Evolutionary conservation across 2,329 filamentous ascomycete genomes (phyloP), one percentile per base, ranked within the genome.

Genomic region (Fusarium armeniacum): DNA sequence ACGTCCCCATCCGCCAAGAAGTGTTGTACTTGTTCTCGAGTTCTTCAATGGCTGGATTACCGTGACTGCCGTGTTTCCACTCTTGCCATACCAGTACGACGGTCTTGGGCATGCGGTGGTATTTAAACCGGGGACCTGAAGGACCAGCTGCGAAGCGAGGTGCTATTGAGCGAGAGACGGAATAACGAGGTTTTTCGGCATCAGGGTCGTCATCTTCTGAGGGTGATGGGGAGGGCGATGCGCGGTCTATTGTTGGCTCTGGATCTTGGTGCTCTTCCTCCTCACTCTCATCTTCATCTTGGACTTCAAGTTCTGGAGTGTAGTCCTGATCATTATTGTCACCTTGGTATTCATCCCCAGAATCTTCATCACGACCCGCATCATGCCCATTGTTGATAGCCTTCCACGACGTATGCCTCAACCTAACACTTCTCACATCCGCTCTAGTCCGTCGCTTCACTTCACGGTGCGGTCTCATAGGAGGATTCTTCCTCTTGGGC

Each of bases 21-120:
- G 73, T 75, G 5, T 68, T 73, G 35, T 73, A 70, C 8, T 38
- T 32, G 3, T 41, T 26, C 38, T 77, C 75, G 0, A 77, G 70
- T 5, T 36, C 32, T 22, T 71, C 71, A 5, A 77, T 73, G 0
- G 74, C 28, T 0, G 55, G 68, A 24, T 76, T 75, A 3, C 70
- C 72, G 45, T 67, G 36, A 0, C 61, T 53, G 8, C 75, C 74
- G 6, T 51, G 32, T 15, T 74, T 76, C 63, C 64, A 75, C 20
- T 77, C 73, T 13, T 56, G 18, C 74, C 73, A 77, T 24, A 77
- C 58, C 4, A 55, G 35, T 0, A 58, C 54, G 0, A 76, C 73
- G 0, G 67, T 73, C 41, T 75, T 72, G 36, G 71, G 68, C 71
- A 72, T 76, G 9, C 67, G 64, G 24, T 62, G 49, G 56, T 69